Base-by-base conservation (phyloP, 371 early-diverging fungal species). In the Cladochytrium tenue region DNA sequence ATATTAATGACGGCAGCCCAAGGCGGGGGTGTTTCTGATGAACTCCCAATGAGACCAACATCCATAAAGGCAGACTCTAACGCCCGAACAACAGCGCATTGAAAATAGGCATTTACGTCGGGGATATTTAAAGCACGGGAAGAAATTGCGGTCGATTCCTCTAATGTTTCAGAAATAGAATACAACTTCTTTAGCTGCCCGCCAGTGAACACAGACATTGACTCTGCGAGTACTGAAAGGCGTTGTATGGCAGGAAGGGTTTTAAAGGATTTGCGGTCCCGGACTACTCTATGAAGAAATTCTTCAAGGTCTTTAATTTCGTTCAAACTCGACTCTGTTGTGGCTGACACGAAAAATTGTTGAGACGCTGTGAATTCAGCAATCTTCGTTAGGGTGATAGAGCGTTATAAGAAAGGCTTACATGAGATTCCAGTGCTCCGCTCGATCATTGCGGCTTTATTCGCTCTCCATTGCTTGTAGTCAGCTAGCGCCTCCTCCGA, bases 231-330 rank as follows among this genome's bases (percentile, higher is more conserved):
- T 25, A 7, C 5, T 10, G 15, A 7, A 7, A 53, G 25, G 10
- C 27, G 13, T 26, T 53, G 7, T 5, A 53, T 7, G 7, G 53
- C 10, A 53, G 53, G 10, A 26, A 53, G 27, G 5, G 53, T 53
- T 26, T 53, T 53, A 5, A 25, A 10, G 5, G 53, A 13, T 26
- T 53, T 53, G 20, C 53, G 7, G 20, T 26, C 20, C 7, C 26
- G 10, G 25, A 26, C 26, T 26, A 53, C 7, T n/a, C 7, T 7
- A 7, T 13, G 5, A 25, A 53, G 7, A 26, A 26, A n/a, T 7
- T 53, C 27, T 25, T 53, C 53, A 25, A 53, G 53, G 53, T 53
- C 27, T 26, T 53, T 26, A 7, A 53, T n/a, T n/a, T 53, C 53
- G 25, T 53, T 53, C 15, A 53, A n/a, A 10, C 20, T 10, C 25